Evolutionary conservation across 345 rosid genomes (phyloP), one percentile per base, ranked within the genome.

Genomic region (Euphorbia peplus): DNA sequence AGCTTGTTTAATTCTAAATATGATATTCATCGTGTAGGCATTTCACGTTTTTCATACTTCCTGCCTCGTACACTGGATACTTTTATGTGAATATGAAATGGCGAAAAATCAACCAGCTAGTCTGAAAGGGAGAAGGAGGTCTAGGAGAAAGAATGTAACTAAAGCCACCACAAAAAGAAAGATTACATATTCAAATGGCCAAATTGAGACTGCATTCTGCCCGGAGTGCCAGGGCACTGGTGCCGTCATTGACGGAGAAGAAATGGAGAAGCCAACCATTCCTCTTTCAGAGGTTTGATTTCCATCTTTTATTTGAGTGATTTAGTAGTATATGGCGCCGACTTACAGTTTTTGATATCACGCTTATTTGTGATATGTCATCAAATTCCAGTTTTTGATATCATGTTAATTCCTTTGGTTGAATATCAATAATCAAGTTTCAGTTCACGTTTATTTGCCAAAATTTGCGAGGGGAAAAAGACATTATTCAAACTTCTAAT

Each of bases 201-300:
- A 72, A 64, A 82, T 88, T 72, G 77, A 75, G 61, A 88, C 87
- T 10, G 86, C 83, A 30, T 87, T 92, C 85, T 95, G 97, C 76
- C 92, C 99, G 64, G 92, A 90, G 81, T 95, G 97, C 77, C 99
- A 90, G 77, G 98, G 99, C 68, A 90, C 97, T 8, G 93, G 98
- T 46, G 65, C 81, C 28, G 55, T 78, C 25, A 59, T 88, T 51
- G 85, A 87, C 48, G 88, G 86, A 66, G 84, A 78, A 66, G 80
- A 70, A 48, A 80, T 83, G 63, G 97, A 95, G 88, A 78, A 72
- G 64, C 87, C 87, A 70, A 72, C 75, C 63, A 56, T 85, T 66
- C 80, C 88, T 9, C 93, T 90, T 70, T 84, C 97, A 44, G 93
- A 91, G 96, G 99, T 95, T 81, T 77, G 75, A 62, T 67, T 30